Evolutionary conservation across 768 basidiomycete genomes (phyloP).

Genomic region (Tricholoma terreum): DNA sequence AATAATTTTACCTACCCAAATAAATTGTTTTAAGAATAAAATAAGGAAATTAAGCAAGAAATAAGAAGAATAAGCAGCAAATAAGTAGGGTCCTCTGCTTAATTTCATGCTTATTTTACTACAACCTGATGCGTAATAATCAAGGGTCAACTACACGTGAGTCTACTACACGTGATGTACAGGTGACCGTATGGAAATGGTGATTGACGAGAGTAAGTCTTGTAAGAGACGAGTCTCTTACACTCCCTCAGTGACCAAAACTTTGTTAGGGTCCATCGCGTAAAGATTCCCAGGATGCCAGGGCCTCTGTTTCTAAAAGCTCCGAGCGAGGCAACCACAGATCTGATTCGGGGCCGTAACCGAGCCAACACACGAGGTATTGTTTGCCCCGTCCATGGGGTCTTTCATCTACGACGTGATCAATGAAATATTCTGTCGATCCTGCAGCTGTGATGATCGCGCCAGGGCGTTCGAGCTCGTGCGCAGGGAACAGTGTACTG

Average conservation of each 20-base stretch:
- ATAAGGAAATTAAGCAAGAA: no score
- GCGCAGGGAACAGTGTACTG: conserved; percentile 21
- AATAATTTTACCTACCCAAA: no score
- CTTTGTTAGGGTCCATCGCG: background rate
- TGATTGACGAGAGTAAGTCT: background rate
- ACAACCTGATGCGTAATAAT: no score
- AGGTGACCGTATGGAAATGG: background rate
- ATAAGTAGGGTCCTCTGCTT: no score
- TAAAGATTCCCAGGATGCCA: conserved; percentile 14
- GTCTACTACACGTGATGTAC: background rate
- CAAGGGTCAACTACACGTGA: no score
- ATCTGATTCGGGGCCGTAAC: conserved; percentile 25
- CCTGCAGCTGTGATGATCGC: background rate
- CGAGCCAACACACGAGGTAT: conserved; percentile 30
- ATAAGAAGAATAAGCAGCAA: no score
- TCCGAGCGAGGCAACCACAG: conserved; percentile 21
- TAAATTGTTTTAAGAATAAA: no score
- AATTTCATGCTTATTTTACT: no score
- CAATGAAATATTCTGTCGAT: conserved; percentile 13
- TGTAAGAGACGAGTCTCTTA: background rate
- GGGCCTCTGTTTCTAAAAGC: conserved; percentile 19
- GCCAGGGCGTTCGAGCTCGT: background rate
- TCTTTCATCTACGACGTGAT: conserved; percentile 25
- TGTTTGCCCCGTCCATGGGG: conserved; percentile 22
- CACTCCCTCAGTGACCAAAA: background rate